phyloP scores from a whole-genome alignment of 2,329 filamentous ascomycete genomes.

The Fusarium lateritium region DNA sequence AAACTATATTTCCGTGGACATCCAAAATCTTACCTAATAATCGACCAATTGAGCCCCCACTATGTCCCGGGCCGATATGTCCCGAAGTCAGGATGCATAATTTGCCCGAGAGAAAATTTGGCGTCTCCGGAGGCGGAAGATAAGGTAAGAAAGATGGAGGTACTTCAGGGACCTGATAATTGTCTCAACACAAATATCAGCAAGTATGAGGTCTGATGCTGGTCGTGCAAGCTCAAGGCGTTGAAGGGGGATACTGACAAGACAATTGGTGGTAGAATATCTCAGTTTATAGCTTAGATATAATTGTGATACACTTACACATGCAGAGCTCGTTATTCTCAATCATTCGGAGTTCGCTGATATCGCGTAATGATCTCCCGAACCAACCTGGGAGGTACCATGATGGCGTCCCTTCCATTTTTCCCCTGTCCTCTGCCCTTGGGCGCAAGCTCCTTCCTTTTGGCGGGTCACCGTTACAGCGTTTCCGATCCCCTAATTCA shows the following conservation, averaged over 20 bases:
- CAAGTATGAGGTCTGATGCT: conserved; percentile 15
- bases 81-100: conserved; percentile 35
- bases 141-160: conserved; percentile 25
- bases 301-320: background rate
- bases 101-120: conserved; percentile 32
- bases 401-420: conserved; percentile 37
- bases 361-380: conserved; percentile 46
- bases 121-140: conserved; percentile 14
- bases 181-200: conserved; percentile 44
- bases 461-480: conserved; percentile 36
- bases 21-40: conserved; percentile 3
- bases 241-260: too few species aligned
- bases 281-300: background rate
- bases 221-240: background rate
- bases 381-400: conserved; percentile 35
- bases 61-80: conserved; percentile 31
- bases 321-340: conserved; percentile 13
- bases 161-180: conserved; percentile 38
- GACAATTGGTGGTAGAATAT: background rate
- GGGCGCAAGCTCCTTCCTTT: conserved; percentile 21
- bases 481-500: conserved; percentile 9
- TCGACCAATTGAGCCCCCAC: conserved; percentile 22
- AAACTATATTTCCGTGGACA: conserved; percentile 10
- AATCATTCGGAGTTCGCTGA: conserved; percentile 38
- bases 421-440: background rate